Base-by-base conservation (phyloP, 495 filamentous ascomycete genomes). In the Penicillium simplicissimum region DNA sequence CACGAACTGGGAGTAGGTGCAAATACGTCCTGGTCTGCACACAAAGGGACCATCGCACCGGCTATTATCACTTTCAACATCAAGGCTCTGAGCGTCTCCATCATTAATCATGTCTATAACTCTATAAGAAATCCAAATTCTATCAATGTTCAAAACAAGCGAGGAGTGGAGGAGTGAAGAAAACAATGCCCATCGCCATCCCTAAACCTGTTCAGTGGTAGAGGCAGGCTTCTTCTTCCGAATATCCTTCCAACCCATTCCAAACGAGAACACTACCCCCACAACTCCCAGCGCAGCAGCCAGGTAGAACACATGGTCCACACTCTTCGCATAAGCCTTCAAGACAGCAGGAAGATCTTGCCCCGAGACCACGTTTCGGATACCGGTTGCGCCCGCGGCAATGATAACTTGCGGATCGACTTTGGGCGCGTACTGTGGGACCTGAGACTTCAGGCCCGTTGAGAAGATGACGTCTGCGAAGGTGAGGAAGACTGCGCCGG, bases 181-280 rank as follows among this genome's bases (percentile, higher is more conserved):
- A 57, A 14, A 19, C 17, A 21, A 9, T n/a, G n/a, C 21, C 55
- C 13, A 42, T 5, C 14, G 14, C 43, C 7, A 15, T 33, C n/a
- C 1, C 21, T 35, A 58, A 15, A 55, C 59, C 17, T 57, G 52
- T 33, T 55, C 63, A n/a, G 15, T 6, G 4, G 60, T 4, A 28
- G 2, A 2, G 25, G 25, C 23, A 52, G 63, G 52, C 60, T 78
- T 74, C 63, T 80, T 80, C 70, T 81, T 81, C 57, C 79, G 71
- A 34, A 83, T 67, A 67, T 82, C 81, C 42, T 77, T 74, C 82
- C 81, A 85, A 19, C 82, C 82, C 76, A 84, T 80, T 0, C 81
- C 80, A 61, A 71, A 84, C 3, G 74, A 66, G 33, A 70, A 72
- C 11, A 76, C 15, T 38, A 74, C 71, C 17, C 63, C 66, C 7